Conservation (phyloP, 495 filamentous ascomycete species). For the Annulohypoxylon maeteangense region DNA sequence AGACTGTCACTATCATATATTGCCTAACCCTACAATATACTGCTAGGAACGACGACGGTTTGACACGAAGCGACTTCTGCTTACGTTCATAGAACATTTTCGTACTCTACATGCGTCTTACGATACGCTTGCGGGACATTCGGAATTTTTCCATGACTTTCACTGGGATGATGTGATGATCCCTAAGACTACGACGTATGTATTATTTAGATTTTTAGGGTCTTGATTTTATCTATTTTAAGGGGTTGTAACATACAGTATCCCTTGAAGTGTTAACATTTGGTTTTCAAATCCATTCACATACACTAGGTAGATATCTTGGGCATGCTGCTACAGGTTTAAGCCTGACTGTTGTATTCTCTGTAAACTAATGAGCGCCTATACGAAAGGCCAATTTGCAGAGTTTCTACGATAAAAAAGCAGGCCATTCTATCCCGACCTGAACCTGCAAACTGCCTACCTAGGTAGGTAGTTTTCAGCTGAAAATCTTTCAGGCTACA, state of each 20-base stretch:
- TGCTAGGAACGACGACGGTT: slow-evolving; percentile 59
- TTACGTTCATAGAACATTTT: slow-evolving; percentile 42
- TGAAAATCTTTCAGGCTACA: too few species aligned
- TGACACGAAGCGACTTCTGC: slow-evolving; percentile 49
- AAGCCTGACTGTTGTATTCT: background rate
- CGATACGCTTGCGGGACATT: too few species aligned
- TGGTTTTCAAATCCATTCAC: background rate
- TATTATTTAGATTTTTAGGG: slow-evolving; percentile 36
- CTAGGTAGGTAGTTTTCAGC: too few species aligned
- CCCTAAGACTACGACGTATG: slow-evolving; percentile 57
- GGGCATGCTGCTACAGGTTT: background rate
- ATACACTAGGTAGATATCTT: background rate
- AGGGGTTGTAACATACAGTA: background rate
- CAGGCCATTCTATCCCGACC: too few species aligned
- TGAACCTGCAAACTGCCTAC: too few species aligned
- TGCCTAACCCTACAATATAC: slow-evolving; percentile 62
- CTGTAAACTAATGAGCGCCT: background rate
- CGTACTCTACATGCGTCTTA: slow-evolving; percentile 24
- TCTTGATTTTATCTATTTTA: background rate
- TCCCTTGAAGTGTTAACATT: background rate
- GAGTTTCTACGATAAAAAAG: background rate
- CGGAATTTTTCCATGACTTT: slow-evolving; percentile 54
- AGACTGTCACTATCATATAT: slow-evolving; percentile 55
- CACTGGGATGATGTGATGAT: slow-evolving; percentile 59
- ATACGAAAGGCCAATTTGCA: background rate